Percentiles rank a stretch among this genome's conserved stretches.
These are phyloP conservation scores for Auriscalpium vulgare DNA, from an alignment of 768 basidiomycete species.

Conservation along the genomic window DNA sequence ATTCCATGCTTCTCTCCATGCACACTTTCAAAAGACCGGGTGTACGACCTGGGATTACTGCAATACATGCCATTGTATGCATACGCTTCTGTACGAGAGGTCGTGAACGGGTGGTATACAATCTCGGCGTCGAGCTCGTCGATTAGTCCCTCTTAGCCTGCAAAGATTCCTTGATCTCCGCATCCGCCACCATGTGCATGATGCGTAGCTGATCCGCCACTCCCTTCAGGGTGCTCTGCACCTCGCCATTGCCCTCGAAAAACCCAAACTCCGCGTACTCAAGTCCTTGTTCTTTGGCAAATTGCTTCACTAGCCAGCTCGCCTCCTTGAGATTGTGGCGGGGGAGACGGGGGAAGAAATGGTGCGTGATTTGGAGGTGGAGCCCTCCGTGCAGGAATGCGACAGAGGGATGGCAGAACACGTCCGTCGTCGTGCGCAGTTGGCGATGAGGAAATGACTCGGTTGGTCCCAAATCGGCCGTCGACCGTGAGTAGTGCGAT, in stretches of 20 bases:
- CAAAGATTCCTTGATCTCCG: constrained; percentile 60
- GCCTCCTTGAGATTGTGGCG: constrained; percentile 87
- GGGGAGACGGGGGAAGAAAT: constrained; percentile 92
- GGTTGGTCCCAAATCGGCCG: constrained; percentile 78
- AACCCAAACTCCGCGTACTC: constrained; percentile 91
- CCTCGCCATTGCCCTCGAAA: constrained; percentile 76
- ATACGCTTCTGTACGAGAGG: background rate
- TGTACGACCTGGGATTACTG: constrained; percentile 20
- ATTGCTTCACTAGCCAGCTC: constrained; percentile 78
- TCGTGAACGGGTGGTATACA: background rate
- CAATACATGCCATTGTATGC: constrained; percentile 27
- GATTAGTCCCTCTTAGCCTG: constrained; percentile 30
- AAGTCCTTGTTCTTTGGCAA: constrained; percentile 76
- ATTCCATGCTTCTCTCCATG: constrained; percentile 19
- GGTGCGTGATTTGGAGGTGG: constrained; percentile 95
- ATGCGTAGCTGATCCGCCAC: constrained; percentile 88
- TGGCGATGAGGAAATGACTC: constrained; percentile 95
- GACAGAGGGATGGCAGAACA: constrained; percentile 76
- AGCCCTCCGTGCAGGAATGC: constrained; percentile 95
- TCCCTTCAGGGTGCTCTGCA: constrained; percentile 68
- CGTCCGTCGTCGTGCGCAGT: constrained; percentile 94
- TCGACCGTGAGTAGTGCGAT: constrained; percentile 95
- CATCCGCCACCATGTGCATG: constrained; percentile 72
- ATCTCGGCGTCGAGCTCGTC: background rate
- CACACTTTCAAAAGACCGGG: constrained; percentile 31